phyloP scores from a whole-genome alignment of 1,139 yeast species.

The Kodamaea ohmeri region DNA sequence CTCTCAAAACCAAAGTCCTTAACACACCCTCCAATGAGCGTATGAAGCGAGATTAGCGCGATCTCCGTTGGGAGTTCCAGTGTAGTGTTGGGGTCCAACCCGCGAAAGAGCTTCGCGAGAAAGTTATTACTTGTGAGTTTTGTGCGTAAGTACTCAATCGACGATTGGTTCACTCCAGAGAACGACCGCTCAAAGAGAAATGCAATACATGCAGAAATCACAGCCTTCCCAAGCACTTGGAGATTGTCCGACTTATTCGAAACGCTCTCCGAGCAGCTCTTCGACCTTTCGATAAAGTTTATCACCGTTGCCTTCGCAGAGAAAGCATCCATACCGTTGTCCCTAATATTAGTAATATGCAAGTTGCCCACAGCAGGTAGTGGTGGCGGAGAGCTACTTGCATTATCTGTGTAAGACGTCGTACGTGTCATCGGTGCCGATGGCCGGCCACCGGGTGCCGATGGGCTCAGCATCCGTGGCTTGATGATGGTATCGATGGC shows the following conservation, averaged over 20 bases:
- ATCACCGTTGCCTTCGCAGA: constrained; percentile 28
- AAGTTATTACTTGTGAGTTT: constrained; percentile 47
- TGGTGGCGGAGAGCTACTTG: background rate
- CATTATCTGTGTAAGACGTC: background rate
- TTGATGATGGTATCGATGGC: constrained; percentile 40
- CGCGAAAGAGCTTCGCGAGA: constrained; percentile 49
- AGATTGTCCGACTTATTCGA: constrained; percentile 42
- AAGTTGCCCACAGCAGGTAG: constrained; percentile 14
- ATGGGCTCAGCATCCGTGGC: constrained; percentile 24
- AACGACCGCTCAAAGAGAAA: constrained; percentile 36
- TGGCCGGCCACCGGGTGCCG: background rate
- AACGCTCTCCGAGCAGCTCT: constrained; percentile 56
- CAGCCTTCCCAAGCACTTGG: constrained; percentile 55
- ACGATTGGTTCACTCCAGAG: constrained; percentile 21
- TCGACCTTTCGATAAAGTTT: constrained; percentile 57
- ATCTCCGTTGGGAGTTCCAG: constrained; percentile 40
- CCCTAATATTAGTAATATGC: constrained; percentile 11
- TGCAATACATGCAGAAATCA: constrained; percentile 54
- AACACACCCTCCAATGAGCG: constrained; percentile 66
- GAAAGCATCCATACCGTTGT: constrained; percentile 15
- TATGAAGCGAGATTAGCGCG: constrained; percentile 51
- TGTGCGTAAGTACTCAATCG: constrained; percentile 55
- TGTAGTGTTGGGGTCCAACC: constrained; percentile 44
- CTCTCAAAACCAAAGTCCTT: constrained; percentile 79
- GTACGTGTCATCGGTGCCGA: background rate